These are phyloP conservation scores for Mucor piriformis DNA, from an alignment of 371 early-diverging fungal species.

Conservation along the genomic window DNA sequence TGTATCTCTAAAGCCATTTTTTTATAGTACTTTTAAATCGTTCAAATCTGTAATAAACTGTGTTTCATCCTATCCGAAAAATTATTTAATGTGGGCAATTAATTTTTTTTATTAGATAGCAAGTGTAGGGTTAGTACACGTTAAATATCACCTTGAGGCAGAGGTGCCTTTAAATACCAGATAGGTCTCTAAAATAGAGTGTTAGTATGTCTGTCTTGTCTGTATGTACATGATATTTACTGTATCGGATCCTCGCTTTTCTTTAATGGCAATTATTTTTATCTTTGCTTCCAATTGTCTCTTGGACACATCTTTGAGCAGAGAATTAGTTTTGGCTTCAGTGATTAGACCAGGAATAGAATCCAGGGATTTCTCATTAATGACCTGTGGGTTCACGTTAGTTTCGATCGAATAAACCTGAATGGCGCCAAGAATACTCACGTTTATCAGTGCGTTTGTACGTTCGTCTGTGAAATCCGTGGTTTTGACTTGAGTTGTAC, in stretches of 20 bases:
- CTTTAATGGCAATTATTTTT: conserved; percentile 53
- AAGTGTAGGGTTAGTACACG: too few species aligned
- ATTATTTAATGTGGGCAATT: too few species aligned
- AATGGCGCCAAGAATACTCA: conserved; percentile 1
- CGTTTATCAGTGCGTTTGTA: conserved; percentile 36
- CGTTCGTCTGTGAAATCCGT: conserved; percentile 37
- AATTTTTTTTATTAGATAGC: too few species aligned
- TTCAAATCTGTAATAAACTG: too few species aligned
- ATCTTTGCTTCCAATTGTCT: conserved; percentile 49
- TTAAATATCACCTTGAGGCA: too few species aligned
- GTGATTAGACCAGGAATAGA: conserved; percentile 35
- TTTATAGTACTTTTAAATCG: too few species aligned
- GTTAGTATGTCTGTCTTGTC: not conserved
- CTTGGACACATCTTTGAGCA: conserved; percentile 42
- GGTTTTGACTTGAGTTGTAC: not conserved
- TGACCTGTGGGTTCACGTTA: conserved; percentile 19
- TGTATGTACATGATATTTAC: conserved; percentile 29
- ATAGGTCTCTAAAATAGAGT: too few species aligned
- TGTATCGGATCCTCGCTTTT: conserved; percentile 51
- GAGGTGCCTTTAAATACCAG: too few species aligned
- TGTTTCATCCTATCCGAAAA: too few species aligned
- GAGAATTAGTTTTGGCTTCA: conserved; percentile 19
- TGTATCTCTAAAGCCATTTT: too few species aligned
- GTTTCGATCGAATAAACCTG: not conserved
- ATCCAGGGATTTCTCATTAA: conserved; percentile 38